Conservation (phyloP, 768 basidiomycete genomes). For the Gelatoporia subvermispora region DNA sequence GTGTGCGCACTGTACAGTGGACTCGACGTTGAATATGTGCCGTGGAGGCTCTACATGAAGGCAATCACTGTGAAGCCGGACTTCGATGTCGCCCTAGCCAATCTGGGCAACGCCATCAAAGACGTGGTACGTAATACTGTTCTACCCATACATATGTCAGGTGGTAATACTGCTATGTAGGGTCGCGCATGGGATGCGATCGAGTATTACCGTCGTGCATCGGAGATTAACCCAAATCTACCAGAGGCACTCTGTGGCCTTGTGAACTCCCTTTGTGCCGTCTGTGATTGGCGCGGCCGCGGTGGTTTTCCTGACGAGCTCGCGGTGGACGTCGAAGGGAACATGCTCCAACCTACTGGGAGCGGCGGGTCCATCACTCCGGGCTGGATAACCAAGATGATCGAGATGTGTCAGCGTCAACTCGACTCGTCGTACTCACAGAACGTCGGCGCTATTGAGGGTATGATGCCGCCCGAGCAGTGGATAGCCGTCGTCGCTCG, state of each 20-base stretch:
- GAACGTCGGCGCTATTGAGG: conserved; percentile 25
- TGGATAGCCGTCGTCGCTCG: conserved; percentile 34
- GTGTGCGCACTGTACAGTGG: not conserved
- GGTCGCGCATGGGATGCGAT: conserved; percentile 40
- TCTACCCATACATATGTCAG: not conserved
- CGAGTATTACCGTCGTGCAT: conserved; percentile 40
- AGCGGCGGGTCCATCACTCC: conserved; percentile 8
- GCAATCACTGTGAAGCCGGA: conserved; percentile 38
- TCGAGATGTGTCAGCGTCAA: conserved; percentile 34
- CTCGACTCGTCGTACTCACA: conserved; percentile 28
- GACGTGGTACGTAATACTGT: conserved; percentile 34
- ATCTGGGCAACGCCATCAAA: conserved; percentile 47
- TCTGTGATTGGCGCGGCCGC: conserved; percentile 43
- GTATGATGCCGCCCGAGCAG: conserved; percentile 22
- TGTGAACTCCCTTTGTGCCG: conserved; percentile 38
- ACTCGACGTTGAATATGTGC: not conserved
- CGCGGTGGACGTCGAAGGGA: conserved; percentile 21
- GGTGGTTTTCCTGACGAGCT: conserved; percentile 26
- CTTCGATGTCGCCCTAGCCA: conserved; percentile 47
- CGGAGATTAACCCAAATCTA: conserved; percentile 37
- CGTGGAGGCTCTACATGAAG: conserved; percentile 33
- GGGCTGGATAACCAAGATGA: conserved; percentile 33
- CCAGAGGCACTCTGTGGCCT: conserved; percentile 46
- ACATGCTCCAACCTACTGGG: conserved; percentile 6
- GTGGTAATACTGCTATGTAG: conserved; percentile 17